phyloP scores from a whole-genome alignment of 192 early-diverging fungal genomes.

The Entomortierella beljakovae region DNA sequence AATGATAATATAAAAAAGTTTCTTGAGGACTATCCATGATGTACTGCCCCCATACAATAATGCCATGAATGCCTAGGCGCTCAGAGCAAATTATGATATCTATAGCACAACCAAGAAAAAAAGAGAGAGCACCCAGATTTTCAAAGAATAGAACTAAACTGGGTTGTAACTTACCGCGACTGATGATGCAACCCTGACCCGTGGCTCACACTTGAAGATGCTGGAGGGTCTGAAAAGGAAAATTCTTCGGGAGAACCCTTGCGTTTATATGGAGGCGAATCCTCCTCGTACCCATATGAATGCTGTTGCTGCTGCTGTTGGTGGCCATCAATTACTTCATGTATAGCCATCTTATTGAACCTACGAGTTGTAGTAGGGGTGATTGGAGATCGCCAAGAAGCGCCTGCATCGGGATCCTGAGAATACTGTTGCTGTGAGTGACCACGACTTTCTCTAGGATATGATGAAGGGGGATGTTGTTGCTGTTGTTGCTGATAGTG shows the following conservation, averaged over 20 bases:
- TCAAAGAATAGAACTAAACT: neutral
- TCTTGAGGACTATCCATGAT: too few relatives aligned
- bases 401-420: constrained; percentile 27
- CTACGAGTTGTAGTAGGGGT: constrained; percentile 42
- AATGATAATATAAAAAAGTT: too few relatives aligned
- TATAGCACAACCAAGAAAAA: neutral
- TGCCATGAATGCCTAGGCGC: too few relatives aligned
- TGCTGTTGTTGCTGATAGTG: constrained; percentile 19
- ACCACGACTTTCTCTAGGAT: constrained; percentile 18
- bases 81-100: too few relatives aligned
- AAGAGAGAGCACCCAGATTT: neutral
- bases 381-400: constrained; percentile 48
- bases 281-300: constrained; percentile 35
- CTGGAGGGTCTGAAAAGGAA: constrained; percentile 48
- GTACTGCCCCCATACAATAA: too few relatives aligned
- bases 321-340: constrained; percentile 40
- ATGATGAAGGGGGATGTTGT: constrained; percentile 26
- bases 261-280: constrained; percentile 44
- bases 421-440: constrained; percentile 14
- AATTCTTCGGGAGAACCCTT: constrained; percentile 47
- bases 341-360: constrained; percentile 53
- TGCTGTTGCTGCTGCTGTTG: constrained; percentile 27
- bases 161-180: constrained; percentile 19
- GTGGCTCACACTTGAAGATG: constrained; percentile 11
- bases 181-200: constrained; percentile 12